phyloP scores from a whole-genome alignment of 1,139 yeast genomes.

The Entelexis sorbosivorans region DNA sequence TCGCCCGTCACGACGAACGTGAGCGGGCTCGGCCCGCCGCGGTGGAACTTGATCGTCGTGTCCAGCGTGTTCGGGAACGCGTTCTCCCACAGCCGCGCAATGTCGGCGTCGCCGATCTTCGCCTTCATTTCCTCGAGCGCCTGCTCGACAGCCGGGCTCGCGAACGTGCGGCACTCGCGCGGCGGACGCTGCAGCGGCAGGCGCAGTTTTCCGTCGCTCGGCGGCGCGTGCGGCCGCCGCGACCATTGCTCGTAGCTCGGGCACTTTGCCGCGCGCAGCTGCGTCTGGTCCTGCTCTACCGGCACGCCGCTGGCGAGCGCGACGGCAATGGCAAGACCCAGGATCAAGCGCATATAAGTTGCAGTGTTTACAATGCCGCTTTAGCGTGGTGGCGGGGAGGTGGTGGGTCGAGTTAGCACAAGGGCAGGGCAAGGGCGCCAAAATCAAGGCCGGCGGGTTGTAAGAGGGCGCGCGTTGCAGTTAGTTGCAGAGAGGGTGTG shows the following conservation, averaged over 20 bases:
- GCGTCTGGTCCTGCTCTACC: not conserved
- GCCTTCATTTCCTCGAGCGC: conserved; percentile 44
- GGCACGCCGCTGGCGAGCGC: conserved; percentile 3
- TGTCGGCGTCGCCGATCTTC: conserved; percentile 48
- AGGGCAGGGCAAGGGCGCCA: not conserved
- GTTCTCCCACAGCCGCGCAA: conserved; percentile 68
- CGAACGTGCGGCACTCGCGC: conserved; percentile 59
- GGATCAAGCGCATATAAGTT: not conserved
- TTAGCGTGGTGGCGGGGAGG: too few relatives aligned
- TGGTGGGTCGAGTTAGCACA: too few relatives aligned
- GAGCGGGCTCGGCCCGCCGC: conserved; percentile 32
- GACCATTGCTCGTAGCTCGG: conserved; percentile 36
- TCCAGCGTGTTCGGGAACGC: conserved; percentile 81
- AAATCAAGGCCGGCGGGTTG: too few relatives aligned
- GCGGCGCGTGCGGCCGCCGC: conserved; percentile 28
- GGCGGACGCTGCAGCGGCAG: conserved; percentile 73
- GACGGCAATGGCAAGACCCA: not conserved
- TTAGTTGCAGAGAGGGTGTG: too few relatives aligned
- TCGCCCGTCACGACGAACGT: conserved; percentile 82
- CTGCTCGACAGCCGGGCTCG: conserved; percentile 51
- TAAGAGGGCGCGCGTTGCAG: too few relatives aligned
- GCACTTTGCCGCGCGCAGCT: conserved; percentile 25
- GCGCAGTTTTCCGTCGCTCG: conserved; percentile 31
- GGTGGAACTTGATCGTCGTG: conserved; percentile 73
- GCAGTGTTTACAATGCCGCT: not conserved